phyloP scores from a whole-genome alignment of 2,329 filamentous ascomycete species.

The Trichoderma harzianum region DNA sequence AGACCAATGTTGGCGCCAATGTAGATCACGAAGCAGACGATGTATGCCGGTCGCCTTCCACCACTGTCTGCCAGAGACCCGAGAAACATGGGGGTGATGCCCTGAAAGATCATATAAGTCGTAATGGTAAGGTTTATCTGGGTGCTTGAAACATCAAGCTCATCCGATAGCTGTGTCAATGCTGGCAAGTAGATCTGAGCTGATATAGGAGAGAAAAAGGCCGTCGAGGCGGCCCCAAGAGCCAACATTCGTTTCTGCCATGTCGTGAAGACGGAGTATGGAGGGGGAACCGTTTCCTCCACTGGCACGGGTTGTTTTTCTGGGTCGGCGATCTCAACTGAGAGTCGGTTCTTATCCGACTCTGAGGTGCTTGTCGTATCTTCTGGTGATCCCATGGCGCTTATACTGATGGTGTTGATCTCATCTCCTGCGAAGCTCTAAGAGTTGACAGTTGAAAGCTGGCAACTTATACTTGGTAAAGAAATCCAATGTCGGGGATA shows the following conservation, averaged over 20 bases:
- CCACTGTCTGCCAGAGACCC: conserved; percentile 53
- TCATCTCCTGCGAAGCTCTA: background rate
- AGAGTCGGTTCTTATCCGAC: background rate
- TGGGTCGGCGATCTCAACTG: background rate
- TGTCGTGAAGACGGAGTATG: conserved; percentile 38
- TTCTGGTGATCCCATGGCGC: background rate
- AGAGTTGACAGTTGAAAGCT: background rate
- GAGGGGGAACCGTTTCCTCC: conserved; percentile 17
- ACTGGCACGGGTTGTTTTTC: conserved; percentile 21
- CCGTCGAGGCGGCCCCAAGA: conserved; percentile 36
- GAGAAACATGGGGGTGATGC: conserved; percentile 54
- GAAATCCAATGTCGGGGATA: background rate
- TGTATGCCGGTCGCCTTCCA: conserved; percentile 53
- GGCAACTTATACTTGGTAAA: background rate
- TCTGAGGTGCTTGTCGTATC: conserved; percentile 2
- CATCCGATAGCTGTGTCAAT: conserved; percentile 45
- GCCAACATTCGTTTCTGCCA: conserved; percentile 42
- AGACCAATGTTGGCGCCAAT: conserved; percentile 53
- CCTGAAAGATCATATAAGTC: conserved; percentile 59
- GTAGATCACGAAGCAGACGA: conserved; percentile 52
- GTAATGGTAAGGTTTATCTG: conserved; percentile 52
- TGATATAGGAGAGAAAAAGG: conserved; percentile 46
- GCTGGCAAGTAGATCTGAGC: conserved; percentile 55
- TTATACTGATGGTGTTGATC: background rate
- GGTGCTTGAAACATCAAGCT: conserved; percentile 41